Evolutionary conservation across 805 yeast genomes (phyloP).

Genomic region (Nakazawaea ambrosiae): DNA sequence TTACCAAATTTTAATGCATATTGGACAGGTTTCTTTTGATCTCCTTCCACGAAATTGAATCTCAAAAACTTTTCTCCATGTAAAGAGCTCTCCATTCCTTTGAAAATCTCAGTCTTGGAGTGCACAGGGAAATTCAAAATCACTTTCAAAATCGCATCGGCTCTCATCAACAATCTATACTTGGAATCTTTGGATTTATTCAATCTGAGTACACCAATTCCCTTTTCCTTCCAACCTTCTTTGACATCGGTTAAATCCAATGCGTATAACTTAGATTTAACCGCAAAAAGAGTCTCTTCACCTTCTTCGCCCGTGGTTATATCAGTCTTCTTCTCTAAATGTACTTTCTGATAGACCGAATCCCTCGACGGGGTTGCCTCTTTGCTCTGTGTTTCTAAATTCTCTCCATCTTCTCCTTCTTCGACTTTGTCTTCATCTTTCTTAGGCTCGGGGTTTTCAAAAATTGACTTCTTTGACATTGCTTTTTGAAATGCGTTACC

Average conservation of each 20-base stretch:
- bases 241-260: constrained; percentile 57
- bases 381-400: constrained; percentile 22
- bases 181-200: constrained; percentile 35
- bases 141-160: constrained; percentile 78
- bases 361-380: constrained; percentile 15
- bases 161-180: constrained; percentile 78
- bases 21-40: constrained; percentile 72
- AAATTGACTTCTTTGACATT: constrained; percentile 46
- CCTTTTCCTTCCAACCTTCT: constrained; percentile 94
- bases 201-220: constrained; percentile 81
- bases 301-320: constrained; percentile 86
- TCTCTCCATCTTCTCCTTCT: constrained; percentile 14
- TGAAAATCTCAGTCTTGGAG: constrained; percentile 51
- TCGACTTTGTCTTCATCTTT: constrained; percentile 11
- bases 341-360: constrained; percentile 48
- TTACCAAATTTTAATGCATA: constrained; percentile 72
- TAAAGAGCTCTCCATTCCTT: constrained; percentile 84
- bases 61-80: constrained; percentile 80
- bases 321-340: constrained; percentile 44
- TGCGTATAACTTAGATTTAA: constrained; percentile 74
- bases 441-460: constrained; percentile 27
- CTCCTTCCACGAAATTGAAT: constrained; percentile 56
- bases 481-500: constrained; percentile 52
- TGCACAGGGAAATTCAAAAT: constrained; percentile 69
- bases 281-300: constrained; percentile 61